Evolutionary conservation across 768 basidiomycete genomes (phyloP).

Genomic region (Russula sp.): DNA sequence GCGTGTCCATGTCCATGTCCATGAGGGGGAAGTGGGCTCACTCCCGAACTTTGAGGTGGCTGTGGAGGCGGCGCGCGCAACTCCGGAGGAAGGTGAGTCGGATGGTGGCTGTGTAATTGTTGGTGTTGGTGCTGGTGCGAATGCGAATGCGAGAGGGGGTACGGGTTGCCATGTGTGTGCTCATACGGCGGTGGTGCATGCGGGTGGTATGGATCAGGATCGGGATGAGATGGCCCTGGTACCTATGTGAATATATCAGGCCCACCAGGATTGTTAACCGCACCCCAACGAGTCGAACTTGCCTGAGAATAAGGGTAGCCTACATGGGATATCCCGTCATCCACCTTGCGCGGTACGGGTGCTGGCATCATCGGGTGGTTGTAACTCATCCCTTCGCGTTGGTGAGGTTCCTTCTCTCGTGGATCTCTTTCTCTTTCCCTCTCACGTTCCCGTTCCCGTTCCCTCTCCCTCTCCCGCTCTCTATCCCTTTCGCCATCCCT

Average conservation of each 20-base stretch:
- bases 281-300: background rate
- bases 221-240: constrained; percentile 1
- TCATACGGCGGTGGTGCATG: constrained; percentile 18
- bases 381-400: constrained; percentile 25
- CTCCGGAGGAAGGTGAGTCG: constrained; percentile 1
- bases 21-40: constrained; percentile 20
- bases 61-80: constrained; percentile 3
- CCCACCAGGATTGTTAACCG: background rate
- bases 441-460: constrained; percentile 18
- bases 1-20: constrained; percentile 23
- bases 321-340: constrained; percentile 10
- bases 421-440: constrained; percentile 22
- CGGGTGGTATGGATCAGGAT: constrained; percentile 2
- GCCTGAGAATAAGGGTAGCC: constrained; percentile 11
- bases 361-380: constrained; percentile 15
- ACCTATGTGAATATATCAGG: background rate
- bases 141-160: constrained; percentile 9
- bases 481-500: constrained; percentile 24
- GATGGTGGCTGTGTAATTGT: constrained; percentile 9
- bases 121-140: constrained; percentile 6
- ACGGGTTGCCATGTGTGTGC: constrained; percentile 5
- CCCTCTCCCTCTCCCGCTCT: constrained; percentile 8
- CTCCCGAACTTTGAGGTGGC: background rate
- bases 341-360: constrained; percentile 11
- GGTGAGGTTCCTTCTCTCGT: constrained; percentile 21